Percentiles rank a stretch among this genome's conserved stretches.
Conservation (phyloP, 352 stramenopile genomes). For the Globisporangium takayamanum region DNA sequence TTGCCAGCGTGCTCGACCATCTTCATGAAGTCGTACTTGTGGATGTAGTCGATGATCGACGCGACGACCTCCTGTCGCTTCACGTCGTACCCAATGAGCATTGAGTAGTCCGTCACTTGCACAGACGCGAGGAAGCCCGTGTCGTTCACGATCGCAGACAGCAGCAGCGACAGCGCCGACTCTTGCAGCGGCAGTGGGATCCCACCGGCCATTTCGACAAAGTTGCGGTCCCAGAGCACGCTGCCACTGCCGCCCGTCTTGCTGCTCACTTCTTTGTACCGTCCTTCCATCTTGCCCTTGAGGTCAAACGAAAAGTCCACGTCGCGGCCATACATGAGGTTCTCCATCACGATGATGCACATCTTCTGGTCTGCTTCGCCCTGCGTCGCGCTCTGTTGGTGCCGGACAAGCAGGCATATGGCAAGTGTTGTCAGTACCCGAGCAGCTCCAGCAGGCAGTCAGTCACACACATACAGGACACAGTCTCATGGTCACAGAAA, state of each 20-base stretch:
- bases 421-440: neutral
- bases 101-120: slow-evolving; percentile 85
- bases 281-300: slow-evolving; percentile 86
- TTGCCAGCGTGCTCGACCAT: slow-evolving; percentile 87
- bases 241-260: slow-evolving; percentile 23
- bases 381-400: slow-evolving; percentile 17
- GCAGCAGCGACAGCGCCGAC: slow-evolving; percentile 68
- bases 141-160: slow-evolving; percentile 83
- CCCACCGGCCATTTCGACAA: slow-evolving; percentile 76
- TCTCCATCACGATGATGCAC: slow-evolving; percentile 87
- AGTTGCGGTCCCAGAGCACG: slow-evolving; percentile 85
- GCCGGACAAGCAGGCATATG: too few relatives aligned
- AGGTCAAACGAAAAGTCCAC: slow-evolving; percentile 85
- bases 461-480: neutral
- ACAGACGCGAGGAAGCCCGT: slow-evolving; percentile 79
- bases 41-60: slow-evolving; percentile 88
- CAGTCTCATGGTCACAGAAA: neutral
- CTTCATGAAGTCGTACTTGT: slow-evolving; percentile 90
- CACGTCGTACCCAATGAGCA: slow-evolving; percentile 84
- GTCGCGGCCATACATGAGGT: slow-evolving; percentile 80
- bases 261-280: slow-evolving; percentile 40
- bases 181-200: slow-evolving; percentile 82
- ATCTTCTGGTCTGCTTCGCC: slow-evolving; percentile 69
- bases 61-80: slow-evolving; percentile 82
- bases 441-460: neutral